A percentile compares a stretch with the other conserved stretches of the same genome.
Conservation (phyloP, 2,329 filamentous ascomycete species). For the Aureobasidium melanogenum region DNA sequence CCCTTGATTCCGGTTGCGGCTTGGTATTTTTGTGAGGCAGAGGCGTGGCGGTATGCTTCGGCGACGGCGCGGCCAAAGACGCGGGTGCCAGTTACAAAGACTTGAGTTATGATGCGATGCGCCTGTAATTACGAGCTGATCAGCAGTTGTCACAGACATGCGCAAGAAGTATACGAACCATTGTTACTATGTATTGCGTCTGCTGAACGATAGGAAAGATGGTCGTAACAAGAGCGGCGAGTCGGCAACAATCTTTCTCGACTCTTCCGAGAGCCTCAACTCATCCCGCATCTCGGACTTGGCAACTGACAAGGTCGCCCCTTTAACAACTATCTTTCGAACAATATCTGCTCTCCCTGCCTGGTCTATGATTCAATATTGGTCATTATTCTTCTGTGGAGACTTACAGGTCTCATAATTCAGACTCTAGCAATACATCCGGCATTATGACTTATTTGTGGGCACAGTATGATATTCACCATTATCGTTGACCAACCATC, state of each 20-base stretch:
- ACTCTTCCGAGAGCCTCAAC: constrained; percentile 2
- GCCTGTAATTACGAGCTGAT: constrained; percentile 48
- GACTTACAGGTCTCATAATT: neutral
- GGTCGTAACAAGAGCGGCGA: neutral
- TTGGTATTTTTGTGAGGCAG: constrained; percentile 45
- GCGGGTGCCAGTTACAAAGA: constrained; percentile 80
- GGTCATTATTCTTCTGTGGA: neutral
- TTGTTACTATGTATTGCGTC: neutral
- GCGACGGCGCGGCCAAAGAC: constrained; percentile 88
- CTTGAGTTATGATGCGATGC: constrained; percentile 88
- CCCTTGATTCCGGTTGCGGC: constrained; percentile 26
- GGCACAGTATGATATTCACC: no score
- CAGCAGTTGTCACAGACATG: neutral
- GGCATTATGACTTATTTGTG: no score
- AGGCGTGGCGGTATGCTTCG: constrained; percentile 92
- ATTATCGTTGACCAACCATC: no score
- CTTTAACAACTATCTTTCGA: neutral
- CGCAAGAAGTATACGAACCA: neutral
- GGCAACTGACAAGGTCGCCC: neutral
- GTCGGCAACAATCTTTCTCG: constrained; percentile 9
- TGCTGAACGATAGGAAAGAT: neutral
- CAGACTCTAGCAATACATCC: no score
- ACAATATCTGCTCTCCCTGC: neutral
- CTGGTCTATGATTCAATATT: neutral
- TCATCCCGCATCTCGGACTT: constrained; percentile 1